Conservation (phyloP, 2,329 filamentous ascomycete species). For the Aspergillus sp. region DNA sequence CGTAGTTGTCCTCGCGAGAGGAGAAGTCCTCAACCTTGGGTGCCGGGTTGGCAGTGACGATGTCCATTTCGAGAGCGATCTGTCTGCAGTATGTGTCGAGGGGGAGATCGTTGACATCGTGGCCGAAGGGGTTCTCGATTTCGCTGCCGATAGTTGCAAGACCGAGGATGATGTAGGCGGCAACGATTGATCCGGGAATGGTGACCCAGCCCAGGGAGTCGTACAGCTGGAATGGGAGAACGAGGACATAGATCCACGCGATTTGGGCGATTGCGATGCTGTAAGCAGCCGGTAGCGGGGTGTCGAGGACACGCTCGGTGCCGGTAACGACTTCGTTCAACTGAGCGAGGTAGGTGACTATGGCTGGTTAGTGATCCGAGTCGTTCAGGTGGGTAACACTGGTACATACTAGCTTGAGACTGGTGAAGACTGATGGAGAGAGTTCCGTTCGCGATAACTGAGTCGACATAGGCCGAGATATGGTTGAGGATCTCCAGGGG, state of each 20-base stretch:
- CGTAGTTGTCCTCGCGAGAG: conserved; percentile 35
- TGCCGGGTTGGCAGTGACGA: conserved; percentile 62
- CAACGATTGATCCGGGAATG: conserved; percentile 70
- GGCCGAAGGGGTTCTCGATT: conserved; percentile 82
- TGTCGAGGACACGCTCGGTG: conserved; percentile 76
- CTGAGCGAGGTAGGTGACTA: conserved; percentile 59
- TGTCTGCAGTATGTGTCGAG: conserved; percentile 76
- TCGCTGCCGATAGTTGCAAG: conserved; percentile 74
- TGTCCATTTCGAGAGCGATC: conserved; percentile 71
- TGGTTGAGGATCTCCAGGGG: conserved; percentile 78
- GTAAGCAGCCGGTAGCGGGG: conserved; percentile 79
- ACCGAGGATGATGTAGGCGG: conserved; percentile 80
- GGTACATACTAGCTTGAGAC: conserved; percentile 35
- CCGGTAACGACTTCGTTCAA: conserved; percentile 73
- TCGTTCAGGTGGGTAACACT: too few species aligned
- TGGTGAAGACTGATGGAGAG: conserved; percentile 39
- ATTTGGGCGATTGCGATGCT: conserved; percentile 83
- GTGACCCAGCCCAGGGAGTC: conserved; percentile 66
- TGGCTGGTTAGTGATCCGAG: conserved; percentile 6
- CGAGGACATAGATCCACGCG: conserved; percentile 78
- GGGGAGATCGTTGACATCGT: conserved; percentile 79
- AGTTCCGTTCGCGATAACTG: conserved; percentile 49
- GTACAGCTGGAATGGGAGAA: conserved; percentile 79
- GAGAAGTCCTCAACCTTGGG: conserved; percentile 53
- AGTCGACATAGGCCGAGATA: conserved; percentile 65